phyloP scores from a whole-genome alignment of 1,284 basidiomycete genomes.

The Boletellus sp. region DNA sequence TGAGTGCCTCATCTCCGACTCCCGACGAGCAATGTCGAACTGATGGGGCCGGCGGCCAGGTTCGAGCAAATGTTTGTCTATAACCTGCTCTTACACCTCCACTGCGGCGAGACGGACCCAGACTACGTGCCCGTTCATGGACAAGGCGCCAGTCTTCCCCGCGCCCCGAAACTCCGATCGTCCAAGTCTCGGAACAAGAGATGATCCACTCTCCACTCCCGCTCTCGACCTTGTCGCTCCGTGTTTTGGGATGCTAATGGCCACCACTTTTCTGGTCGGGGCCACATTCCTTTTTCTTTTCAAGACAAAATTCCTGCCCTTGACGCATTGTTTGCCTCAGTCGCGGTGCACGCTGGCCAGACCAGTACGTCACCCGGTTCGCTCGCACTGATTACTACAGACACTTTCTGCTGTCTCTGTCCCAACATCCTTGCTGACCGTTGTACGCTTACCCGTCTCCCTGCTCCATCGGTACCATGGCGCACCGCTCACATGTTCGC shows the following conservation, averaged over 20 bases:
- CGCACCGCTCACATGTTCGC: slow-evolving; percentile 8
- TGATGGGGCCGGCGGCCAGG: slow-evolving; percentile 35
- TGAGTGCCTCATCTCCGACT: slow-evolving; percentile 36
- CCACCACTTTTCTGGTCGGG: not conserved
- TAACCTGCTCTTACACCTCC: slow-evolving; percentile 76
- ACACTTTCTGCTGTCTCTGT: too few relatives aligned
- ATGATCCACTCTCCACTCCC: slow-evolving; percentile 5
- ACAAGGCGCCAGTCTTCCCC: slow-evolving; percentile 50
- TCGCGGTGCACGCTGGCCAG: not conserved
- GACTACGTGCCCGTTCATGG: slow-evolving; percentile 77
- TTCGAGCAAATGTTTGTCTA: slow-evolving; percentile 87
- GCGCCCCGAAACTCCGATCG: slow-evolving; percentile 26
- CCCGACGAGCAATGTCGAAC: slow-evolving; percentile 2
- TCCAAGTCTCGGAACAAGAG: slow-evolving; percentile 36
- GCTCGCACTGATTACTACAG: too few relatives aligned
- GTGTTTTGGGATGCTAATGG: not conserved
- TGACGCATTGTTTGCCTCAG: not conserved
- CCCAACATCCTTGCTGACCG: slow-evolving; percentile 3
- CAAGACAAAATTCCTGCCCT: not conserved
- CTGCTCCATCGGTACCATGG: slow-evolving; percentile 14
- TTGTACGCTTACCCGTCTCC: slow-evolving; percentile 16
- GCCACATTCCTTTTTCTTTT: not conserved
- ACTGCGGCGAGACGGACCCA: slow-evolving; percentile 68
- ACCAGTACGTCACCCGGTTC: not conserved
- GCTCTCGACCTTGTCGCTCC: not conserved